These are phyloP conservation scores for Boletellus sp. DNA, from an alignment of 768 basidiomycete species.

Conservation along the genomic window DNA sequence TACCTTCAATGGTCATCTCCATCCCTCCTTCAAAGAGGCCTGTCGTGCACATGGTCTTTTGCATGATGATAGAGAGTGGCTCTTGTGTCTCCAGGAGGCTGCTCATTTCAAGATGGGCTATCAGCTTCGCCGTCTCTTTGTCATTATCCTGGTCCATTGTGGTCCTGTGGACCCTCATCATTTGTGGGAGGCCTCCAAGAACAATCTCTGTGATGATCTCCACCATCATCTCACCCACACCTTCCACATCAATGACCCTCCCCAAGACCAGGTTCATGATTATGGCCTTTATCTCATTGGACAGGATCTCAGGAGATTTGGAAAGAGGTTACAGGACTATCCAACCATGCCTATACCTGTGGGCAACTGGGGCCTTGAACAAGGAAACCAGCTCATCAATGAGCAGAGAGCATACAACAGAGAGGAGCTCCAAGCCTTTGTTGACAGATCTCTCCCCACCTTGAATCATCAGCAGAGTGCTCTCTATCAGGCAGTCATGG, in stretches of 20 bases:
- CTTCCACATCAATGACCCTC: background rate
- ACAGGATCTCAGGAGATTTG: background rate
- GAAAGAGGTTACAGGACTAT: background rate
- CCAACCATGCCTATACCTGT: background rate
- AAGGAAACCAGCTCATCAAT: background rate
- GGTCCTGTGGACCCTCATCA: too few relatives aligned
- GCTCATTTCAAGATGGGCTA: too few relatives aligned
- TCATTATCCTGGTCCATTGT: too few relatives aligned
- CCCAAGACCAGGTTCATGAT: background rate
- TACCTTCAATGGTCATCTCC: too few relatives aligned
- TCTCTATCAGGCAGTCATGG: background rate
- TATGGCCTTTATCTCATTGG: conserved; percentile 1
- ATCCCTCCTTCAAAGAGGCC: too few relatives aligned
- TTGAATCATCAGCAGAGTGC: background rate
- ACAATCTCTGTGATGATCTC: conserved; percentile 10
- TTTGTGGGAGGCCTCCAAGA: background rate
- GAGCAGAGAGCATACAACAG: background rate
- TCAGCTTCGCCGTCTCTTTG: too few relatives aligned
- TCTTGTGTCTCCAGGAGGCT: too few relatives aligned
- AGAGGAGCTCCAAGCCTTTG: background rate
- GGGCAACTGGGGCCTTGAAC: background rate
- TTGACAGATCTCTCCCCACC: background rate
- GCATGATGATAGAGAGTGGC: too few relatives aligned
- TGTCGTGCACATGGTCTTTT: too few relatives aligned
- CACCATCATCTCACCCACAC: background rate